phyloP scores from a whole-genome alignment of 257 asterid species.

The Euphrasia confusa region DNA sequence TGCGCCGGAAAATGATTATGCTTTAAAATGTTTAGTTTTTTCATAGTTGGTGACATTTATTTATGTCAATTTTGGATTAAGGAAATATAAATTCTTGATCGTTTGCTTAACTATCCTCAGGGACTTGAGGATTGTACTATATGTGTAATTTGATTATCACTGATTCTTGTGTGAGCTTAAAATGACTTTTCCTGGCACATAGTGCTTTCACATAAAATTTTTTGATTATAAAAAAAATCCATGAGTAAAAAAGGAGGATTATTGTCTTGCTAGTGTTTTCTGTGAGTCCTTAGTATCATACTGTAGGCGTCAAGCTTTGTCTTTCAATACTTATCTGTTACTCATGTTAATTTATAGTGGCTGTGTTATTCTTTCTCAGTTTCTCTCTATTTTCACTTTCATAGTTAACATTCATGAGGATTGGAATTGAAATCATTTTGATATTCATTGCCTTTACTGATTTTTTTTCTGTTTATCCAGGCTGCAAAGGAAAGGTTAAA shows the following conservation, averaged over 20 bases:
- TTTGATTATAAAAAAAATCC: neutral
- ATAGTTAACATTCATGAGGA: conserved; percentile 7
- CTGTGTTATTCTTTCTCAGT: conserved; percentile 3
- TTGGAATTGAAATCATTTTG: conserved; percentile 15
- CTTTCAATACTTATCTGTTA: neutral
- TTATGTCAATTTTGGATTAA: neutral
- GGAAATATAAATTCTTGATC: neutral
- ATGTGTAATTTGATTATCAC: neutral
- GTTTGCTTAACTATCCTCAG: neutral
- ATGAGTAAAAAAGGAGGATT: conserved; percentile 3
- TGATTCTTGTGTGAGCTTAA: conserved; percentile 12
- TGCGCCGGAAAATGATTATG: neutral
- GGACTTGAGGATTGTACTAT: conserved; percentile 7
- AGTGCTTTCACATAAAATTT: neutral
- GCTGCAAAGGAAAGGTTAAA: conserved; percentile 75
- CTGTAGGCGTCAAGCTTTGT: conserved; percentile 12
- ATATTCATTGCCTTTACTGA: conserved; percentile 17
- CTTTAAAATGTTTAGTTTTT: neutral
- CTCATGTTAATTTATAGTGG: conserved; percentile 13
- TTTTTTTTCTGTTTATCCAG: conserved; percentile 43
- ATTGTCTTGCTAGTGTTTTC: conserved; percentile 15
- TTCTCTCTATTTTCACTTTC: conserved; percentile 16
- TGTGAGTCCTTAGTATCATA: neutral
- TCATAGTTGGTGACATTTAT: conserved; percentile 4
- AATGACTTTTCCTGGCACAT: neutral